Conservation (phyloP, 495 filamentous ascomycete species). For the Penicillium macrosclerotiorum region DNA sequence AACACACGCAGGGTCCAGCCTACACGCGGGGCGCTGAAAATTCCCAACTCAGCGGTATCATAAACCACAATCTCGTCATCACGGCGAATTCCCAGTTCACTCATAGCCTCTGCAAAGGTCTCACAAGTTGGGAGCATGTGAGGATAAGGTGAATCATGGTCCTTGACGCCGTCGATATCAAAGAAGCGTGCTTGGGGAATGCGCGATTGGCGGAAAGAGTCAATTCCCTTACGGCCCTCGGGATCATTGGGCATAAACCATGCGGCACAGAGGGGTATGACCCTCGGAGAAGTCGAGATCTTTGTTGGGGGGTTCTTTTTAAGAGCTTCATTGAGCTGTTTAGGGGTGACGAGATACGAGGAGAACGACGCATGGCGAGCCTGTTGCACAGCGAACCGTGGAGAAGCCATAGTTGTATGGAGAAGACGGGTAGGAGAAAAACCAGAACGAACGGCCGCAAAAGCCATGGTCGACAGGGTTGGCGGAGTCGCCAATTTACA, state of each 20-base stretch:
- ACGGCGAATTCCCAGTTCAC: constrained; percentile 74
- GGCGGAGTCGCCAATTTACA: constrained; percentile 6
- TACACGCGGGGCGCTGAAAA: constrained; percentile 90
- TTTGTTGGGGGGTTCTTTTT: constrained; percentile 70
- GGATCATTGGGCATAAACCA: constrained; percentile 96
- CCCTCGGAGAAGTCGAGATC: constrained; percentile 72
- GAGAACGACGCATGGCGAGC: constrained; percentile 56
- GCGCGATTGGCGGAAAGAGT: constrained; percentile 71
- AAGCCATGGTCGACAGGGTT: constrained; percentile 33
- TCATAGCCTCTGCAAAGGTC: constrained; percentile 84
- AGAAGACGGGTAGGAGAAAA: constrained; percentile 27
- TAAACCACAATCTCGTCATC: constrained; percentile 93
- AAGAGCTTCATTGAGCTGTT: constrained; percentile 75
- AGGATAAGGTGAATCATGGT: constrained; percentile 82
- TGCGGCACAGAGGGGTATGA: constrained; percentile 83
- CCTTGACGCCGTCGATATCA: constrained; percentile 87
- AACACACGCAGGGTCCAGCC: constrained; percentile 91
- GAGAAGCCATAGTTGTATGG: constrained; percentile 36
- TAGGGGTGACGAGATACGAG: constrained; percentile 81
- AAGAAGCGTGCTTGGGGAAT: constrained; percentile 95
- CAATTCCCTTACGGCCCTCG: constrained; percentile 67
- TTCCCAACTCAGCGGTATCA: constrained; percentile 81
- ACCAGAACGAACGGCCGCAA: constrained; percentile 34
- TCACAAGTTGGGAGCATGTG: constrained; percentile 90
- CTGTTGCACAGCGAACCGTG: constrained; percentile 22